phyloP scores from a whole-genome alignment of 495 filamentous ascomycete genomes.

The Tetracladium setigerum region DNA sequence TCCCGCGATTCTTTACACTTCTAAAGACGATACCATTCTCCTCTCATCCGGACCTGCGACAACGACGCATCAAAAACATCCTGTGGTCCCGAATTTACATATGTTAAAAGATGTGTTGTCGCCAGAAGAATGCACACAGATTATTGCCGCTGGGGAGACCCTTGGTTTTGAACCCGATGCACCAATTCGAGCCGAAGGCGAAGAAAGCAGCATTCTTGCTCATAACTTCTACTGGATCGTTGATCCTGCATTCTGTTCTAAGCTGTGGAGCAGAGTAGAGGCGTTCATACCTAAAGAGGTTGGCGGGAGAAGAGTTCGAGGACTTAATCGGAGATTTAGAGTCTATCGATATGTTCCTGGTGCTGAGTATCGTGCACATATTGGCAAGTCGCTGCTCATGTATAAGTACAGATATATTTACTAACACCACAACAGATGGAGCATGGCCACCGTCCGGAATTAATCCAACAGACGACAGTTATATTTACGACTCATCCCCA shows the following conservation, averaged over 20 bases:
- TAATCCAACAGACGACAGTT: conserved; percentile 25
- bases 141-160: conserved; percentile 37
- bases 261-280: conserved; percentile 34
- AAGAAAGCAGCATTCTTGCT: conserved; percentile 35
- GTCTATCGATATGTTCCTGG: conserved; percentile 44
- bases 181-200: conserved; percentile 34
- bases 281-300: conserved; percentile 28
- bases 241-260: conserved; percentile 32
- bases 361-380: conserved; percentile 38
- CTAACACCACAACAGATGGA: conserved; percentile 28
- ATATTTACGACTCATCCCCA: conserved; percentile 39
- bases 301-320: conserved; percentile 29
- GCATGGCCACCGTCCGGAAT: conserved; percentile 41
- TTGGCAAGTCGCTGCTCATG: conserved; percentile 14
- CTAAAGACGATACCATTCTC: conserved; percentile 26
- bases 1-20: conserved; percentile 34
- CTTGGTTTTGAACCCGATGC: conserved; percentile 39
- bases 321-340: conserved; percentile 39
- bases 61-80: conserved; percentile 29
- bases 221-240: conserved; percentile 48
- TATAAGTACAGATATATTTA: neutral
- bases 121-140: conserved; percentile 31
- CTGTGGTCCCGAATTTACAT: conserved; percentile 30
- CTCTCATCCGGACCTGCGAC: conserved; percentile 22
- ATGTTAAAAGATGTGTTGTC: conserved; percentile 33